Conservation (phyloP, 306 rosid genomes). For the Sophora flavescens region DNA sequence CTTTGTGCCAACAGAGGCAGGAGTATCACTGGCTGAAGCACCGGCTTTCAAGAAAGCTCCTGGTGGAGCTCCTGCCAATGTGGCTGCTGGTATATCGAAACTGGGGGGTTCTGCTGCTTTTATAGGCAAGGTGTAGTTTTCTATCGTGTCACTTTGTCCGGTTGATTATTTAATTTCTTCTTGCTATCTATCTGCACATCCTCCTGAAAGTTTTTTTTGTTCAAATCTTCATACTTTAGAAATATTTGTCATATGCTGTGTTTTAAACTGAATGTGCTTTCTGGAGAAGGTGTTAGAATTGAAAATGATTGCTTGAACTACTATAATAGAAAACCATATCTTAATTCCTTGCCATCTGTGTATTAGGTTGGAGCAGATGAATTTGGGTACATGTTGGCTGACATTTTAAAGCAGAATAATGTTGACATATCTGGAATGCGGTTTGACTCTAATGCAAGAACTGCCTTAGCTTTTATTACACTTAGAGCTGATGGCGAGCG, state of each 20-base stretch:
- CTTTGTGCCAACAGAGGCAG: conserved; percentile 86
- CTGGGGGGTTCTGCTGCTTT: conserved; percentile 87
- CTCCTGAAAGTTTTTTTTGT: neutral
- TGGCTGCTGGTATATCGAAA: conserved; percentile 85
- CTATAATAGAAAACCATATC: conserved; percentile 10
- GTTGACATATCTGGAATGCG: conserved; percentile 80
- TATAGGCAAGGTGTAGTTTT: conserved; percentile 77
- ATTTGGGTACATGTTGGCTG: conserved; percentile 81
- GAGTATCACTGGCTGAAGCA: conserved; percentile 93
- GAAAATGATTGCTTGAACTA: conserved; percentile 28
- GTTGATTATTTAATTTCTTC: conserved; percentile 27
- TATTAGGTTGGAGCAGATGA: conserved; percentile 93
- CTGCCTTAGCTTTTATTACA: conserved; percentile 88
- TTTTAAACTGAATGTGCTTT: conserved; percentile 9
- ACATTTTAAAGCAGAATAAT: conserved; percentile 71
- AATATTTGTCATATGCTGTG: conserved; percentile 19
- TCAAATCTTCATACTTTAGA: neutral
- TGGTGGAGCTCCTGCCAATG: conserved; percentile 99
- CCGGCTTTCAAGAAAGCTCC: conserved; percentile 93
- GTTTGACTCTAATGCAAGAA: conserved; percentile 82
- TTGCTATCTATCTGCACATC: neutral
- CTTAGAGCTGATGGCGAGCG: conserved; percentile 94
- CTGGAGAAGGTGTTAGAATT: conserved; percentile 19
- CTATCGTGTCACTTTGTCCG: conserved; percentile 21
- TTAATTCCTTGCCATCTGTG: conserved; percentile 5